These are phyloP conservation scores for Limonium bicolor DNA, from an alignment of 148 eudicot species.

Conservation along the genomic window DNA sequence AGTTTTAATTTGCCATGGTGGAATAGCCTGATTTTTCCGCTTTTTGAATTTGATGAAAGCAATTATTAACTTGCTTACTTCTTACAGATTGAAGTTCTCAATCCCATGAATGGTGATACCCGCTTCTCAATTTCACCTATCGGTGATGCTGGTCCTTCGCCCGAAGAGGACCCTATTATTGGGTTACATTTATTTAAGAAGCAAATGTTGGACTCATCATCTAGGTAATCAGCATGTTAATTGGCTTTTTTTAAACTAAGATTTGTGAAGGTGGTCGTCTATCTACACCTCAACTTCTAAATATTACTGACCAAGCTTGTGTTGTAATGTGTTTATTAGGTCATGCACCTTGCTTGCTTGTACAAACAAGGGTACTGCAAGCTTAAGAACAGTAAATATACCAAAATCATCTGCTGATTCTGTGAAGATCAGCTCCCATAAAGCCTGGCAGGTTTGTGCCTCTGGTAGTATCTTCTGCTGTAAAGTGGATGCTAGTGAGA, in stretches of 20 bases:
- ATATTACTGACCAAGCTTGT: too few relatives aligned
- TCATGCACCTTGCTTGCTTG: slow-evolving; percentile 69
- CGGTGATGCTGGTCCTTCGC: slow-evolving; percentile 12
- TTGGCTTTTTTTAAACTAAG: too few relatives aligned
- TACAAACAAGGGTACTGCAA: slow-evolving; percentile 57
- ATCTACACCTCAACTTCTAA: too few relatives aligned
- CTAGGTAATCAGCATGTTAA: too few relatives aligned
- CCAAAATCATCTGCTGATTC: slow-evolving; percentile 14
- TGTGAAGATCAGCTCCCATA: slow-evolving; percentile 9
- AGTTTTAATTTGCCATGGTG: slow-evolving; percentile 15
- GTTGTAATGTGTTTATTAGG: too few relatives aligned
- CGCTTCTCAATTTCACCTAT: slow-evolving; percentile 23
- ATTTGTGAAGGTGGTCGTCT: too few relatives aligned
- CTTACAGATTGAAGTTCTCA: slow-evolving; percentile 56
- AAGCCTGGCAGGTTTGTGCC: slow-evolving; percentile 54
- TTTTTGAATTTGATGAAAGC: neutral
- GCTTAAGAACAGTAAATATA: slow-evolving; percentile 30
- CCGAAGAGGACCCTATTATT: slow-evolving; percentile 38
- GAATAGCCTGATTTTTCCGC: neutral
- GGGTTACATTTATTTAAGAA: slow-evolving; percentile 76
- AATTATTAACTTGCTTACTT: neutral
- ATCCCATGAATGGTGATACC: slow-evolving; percentile 55
- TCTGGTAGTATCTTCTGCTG: slow-evolving; percentile 43
- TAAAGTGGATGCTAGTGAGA: slow-evolving; percentile 58
- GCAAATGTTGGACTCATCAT: slow-evolving; percentile 21